These are phyloP conservation scores for Termitomyces heimii DNA, from an alignment of 768 basidiomycete species.

Conservation along the genomic window DNA sequence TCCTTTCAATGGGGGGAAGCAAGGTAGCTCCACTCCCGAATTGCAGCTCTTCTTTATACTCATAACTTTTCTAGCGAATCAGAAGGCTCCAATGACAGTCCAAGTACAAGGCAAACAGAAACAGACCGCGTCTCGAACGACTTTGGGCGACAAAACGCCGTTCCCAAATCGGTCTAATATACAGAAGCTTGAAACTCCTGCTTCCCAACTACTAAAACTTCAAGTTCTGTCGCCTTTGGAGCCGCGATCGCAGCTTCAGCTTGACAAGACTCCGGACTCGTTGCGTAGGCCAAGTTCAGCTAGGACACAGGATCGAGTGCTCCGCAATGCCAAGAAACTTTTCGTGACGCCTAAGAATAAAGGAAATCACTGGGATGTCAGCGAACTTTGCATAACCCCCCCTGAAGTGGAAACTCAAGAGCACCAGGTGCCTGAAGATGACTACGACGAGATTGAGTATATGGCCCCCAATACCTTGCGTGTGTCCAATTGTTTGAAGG, in stretches of 20 bases:
- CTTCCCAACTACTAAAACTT: conserved; percentile 27
- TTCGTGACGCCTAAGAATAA: conserved; percentile 65
- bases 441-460: conserved; percentile 46
- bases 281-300: conserved; percentile 61
- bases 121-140: conserved; percentile 15
- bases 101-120: conserved; percentile 16
- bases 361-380: conserved; percentile 75
- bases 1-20: conserved; percentile 28
- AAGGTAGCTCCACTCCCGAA: conserved; percentile 19
- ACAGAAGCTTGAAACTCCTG: conserved; percentile 27
- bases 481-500: conserved; percentile 12
- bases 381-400: conserved; percentile 37
- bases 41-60: not conserved
- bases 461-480: conserved; percentile 43
- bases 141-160: conserved; percentile 69
- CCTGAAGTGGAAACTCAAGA: conserved; percentile 25
- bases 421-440: conserved; percentile 21
- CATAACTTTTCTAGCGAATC: conserved; percentile 10
- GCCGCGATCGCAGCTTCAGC: conserved; percentile 13
- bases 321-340: conserved; percentile 38
- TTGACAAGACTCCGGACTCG: conserved; percentile 30
- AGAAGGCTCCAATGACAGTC: conserved; percentile 14
- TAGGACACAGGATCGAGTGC: conserved; percentile 56
- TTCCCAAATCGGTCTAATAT: conserved; percentile 53
- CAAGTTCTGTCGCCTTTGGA: conserved; percentile 21